These are phyloP conservation scores for Dothistroma septosporum DNA, from an alignment of 2,329 filamentous ascomycete genomes.

Conservation along the genomic window DNA sequence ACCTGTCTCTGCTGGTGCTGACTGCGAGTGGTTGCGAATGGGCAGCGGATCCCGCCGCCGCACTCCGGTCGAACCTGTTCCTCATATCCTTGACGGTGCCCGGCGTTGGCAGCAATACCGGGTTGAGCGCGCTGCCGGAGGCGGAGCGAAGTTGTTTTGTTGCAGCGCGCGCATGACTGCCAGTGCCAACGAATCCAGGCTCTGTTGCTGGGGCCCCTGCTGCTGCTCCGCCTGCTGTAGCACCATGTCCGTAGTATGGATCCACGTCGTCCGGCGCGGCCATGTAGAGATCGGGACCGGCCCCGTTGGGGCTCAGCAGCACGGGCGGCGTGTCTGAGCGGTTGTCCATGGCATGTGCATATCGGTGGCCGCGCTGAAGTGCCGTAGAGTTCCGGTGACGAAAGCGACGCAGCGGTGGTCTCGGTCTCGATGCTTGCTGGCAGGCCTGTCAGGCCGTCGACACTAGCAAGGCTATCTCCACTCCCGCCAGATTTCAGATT, in stretches of 20 bases:
- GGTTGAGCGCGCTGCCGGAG: slow-evolving; percentile 29
- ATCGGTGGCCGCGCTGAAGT: neutral
- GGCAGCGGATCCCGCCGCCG: slow-evolving; percentile 12
- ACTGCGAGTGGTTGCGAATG: slow-evolving; percentile 21
- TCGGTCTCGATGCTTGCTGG: neutral
- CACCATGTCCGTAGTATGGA: slow-evolving; percentile 3
- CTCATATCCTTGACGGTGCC: slow-evolving; percentile 69
- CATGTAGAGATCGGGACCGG: neutral
- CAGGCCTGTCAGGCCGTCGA: neutral
- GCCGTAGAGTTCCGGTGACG: neutral
- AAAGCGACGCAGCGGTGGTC: neutral
- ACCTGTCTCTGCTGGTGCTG: slow-evolving; percentile 28
- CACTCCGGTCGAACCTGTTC: slow-evolving; percentile 66
- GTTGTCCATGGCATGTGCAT: neutral
- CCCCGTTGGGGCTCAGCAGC: slow-evolving; percentile 3
- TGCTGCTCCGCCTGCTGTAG: slow-evolving; percentile 5
- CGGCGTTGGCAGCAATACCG: slow-evolving; percentile 29
- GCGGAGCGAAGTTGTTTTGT: slow-evolving; percentile 16
- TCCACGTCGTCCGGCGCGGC: slow-evolving; percentile 1
- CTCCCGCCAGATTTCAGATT: slow-evolving; percentile 2
- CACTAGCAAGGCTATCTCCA: slow-evolving; percentile 1
- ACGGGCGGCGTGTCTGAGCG: slow-evolving; percentile 1
- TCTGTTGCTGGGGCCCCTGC: slow-evolving; percentile 2
- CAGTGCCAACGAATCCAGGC: neutral
- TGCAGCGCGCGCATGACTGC: neutral